Evolutionary conservation across 2,329 filamentous ascomycete species (phyloP).

Genomic region (Aureobasidium sp.): DNA sequence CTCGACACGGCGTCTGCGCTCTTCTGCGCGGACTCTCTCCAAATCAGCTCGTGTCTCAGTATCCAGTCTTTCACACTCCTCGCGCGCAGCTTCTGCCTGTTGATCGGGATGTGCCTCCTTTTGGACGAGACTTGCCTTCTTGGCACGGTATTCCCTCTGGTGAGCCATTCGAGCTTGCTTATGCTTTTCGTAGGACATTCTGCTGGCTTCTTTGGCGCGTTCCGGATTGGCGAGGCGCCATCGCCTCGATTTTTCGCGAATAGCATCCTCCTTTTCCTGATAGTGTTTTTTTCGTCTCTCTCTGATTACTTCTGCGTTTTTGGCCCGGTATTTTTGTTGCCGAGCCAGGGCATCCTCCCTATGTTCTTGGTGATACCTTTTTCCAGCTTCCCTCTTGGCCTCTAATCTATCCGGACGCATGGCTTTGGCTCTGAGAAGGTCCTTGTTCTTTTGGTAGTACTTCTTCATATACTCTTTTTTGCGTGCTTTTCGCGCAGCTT

Average conservation of each 20-base stretch:
- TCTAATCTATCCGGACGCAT: not conserved
- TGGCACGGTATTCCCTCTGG: not conserved
- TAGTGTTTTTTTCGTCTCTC: not conserved
- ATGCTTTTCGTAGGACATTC: not conserved
- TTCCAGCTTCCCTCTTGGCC: not conserved
- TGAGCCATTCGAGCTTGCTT: not conserved
- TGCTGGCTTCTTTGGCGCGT: not conserved
- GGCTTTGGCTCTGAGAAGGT: not conserved
- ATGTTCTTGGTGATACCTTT: not conserved
- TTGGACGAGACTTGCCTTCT: too few species aligned
- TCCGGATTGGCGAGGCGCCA: not conserved
- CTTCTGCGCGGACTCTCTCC: not conserved
- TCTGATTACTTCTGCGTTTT: not conserved
- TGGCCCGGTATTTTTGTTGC: not conserved
- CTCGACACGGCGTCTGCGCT: not conserved
- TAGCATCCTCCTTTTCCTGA: not conserved
- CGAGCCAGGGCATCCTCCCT: not conserved
- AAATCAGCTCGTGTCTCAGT: not conserved
- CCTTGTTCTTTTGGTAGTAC: not conserved
- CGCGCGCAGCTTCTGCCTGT: not conserved
- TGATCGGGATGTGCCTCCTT: not conserved
- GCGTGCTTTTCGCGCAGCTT: not conserved
- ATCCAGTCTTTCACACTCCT: not conserved
- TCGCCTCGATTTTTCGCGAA: not conserved
- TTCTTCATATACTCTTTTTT: not conserved